phyloP scores from a whole-genome alignment of 2,329 filamentous ascomycete genomes.

The Chaetothyriales sp. region DNA sequence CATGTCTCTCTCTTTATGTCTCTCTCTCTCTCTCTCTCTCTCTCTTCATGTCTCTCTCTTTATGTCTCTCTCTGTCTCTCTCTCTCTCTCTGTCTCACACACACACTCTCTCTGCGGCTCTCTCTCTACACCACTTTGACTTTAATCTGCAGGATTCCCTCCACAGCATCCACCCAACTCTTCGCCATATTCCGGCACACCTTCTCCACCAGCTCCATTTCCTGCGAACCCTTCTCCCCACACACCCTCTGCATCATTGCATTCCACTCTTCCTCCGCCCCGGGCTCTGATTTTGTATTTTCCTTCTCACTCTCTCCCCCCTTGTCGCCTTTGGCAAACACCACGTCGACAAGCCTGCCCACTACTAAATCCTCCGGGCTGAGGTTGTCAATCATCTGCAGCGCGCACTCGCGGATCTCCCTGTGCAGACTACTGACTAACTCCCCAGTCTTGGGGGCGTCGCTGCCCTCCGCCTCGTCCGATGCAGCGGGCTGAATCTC shows the following conservation, averaged over 20 bases:
- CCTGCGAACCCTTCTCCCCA: conserved; percentile 16
- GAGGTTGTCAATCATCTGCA: conserved; percentile 23
- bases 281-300: not conserved
- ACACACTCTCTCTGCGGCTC: not conserved
- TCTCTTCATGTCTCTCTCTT: too few relatives aligned
- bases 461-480: not conserved
- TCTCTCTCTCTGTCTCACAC: not conserved
- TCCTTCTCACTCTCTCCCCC: conserved; percentile 9
- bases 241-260: conserved; percentile 24
- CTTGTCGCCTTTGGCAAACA: conserved; percentile 20
- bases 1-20: too few relatives aligned
- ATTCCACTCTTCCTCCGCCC: conserved; percentile 2
- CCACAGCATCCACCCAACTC: conserved; percentile 34
- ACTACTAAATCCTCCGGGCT: conserved; percentile 29
- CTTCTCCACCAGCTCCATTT: conserved; percentile 25
- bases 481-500: not conserved
- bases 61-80: not conserved
- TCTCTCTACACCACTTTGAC: conserved; percentile 7
- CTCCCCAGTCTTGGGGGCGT: conserved; percentile 2
- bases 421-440: conserved; percentile 18
- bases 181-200: conserved; percentile 33
- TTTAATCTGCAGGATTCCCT: conserved; percentile 24
- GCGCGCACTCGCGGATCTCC: conserved; percentile 24
- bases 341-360: conserved; percentile 28
- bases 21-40: too few relatives aligned